Evolutionary conservation across 2,329 filamentous ascomycete species (phyloP).

Genomic region (Claviceps fusiformis): DNA sequence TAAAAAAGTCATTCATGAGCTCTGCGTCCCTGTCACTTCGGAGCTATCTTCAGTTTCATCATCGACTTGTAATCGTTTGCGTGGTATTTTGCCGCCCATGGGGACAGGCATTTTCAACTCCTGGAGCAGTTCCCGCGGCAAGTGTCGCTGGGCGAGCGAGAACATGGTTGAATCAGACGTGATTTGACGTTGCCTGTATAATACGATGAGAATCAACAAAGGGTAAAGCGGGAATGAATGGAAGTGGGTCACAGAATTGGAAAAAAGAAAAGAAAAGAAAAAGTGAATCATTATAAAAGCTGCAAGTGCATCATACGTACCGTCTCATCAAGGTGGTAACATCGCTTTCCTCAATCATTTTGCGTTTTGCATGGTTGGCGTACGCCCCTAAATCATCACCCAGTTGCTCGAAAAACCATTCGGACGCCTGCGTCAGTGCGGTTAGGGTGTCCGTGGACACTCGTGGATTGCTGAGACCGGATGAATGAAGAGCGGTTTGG

Average conservation of each 20-base stretch:
- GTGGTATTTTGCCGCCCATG: conserved; percentile 34
- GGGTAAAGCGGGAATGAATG: neutral
- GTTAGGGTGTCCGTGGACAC: conserved; percentile 61
- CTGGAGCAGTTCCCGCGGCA: conserved; percentile 72
- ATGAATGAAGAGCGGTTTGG: conserved; percentile 55
- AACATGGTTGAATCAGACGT: conserved; percentile 62
- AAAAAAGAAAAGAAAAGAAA: conserved; percentile 7
- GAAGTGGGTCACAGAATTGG: neutral
- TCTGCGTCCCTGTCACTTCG: conserved; percentile 12
- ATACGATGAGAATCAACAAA: conserved; percentile 14
- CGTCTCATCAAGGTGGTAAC: conserved; percentile 71
- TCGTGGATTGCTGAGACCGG: conserved; percentile 51
- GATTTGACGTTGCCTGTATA: conserved; percentile 60
- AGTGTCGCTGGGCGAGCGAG: conserved; percentile 68
- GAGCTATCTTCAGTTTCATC: conserved; percentile 20
- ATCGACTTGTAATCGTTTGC: conserved; percentile 19
- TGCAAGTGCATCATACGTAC: conserved; percentile 31
- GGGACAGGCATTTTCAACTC: conserved; percentile 61
- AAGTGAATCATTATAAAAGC: neutral
- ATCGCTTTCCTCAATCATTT: conserved; percentile 76
- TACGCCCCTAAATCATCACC: conserved; percentile 70
- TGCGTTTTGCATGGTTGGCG: conserved; percentile 67
- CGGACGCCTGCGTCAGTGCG: conserved; percentile 65
- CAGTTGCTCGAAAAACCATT: conserved; percentile 86
- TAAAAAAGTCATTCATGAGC: neutral